These are phyloP conservation scores for Myriosclerotinia scirpicola DNA, from an alignment of 2,329 filamentous ascomycete species.

Conservation along the genomic window DNA sequence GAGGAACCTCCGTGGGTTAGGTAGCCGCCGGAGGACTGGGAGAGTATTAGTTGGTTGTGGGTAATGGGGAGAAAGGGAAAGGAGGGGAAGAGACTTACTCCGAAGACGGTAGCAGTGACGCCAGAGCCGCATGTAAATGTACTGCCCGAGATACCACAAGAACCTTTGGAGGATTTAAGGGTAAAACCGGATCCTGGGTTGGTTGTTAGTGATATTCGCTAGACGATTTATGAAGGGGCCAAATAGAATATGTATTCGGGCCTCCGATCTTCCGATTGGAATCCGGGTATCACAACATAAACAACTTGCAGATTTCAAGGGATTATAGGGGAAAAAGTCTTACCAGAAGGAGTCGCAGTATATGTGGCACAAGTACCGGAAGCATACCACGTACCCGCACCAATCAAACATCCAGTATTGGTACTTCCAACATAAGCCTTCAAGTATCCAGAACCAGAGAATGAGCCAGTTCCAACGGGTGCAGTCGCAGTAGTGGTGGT, in stretches of 20 bases:
- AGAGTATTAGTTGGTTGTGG: background rate
- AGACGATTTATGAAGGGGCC: background rate
- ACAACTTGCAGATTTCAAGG: background rate
- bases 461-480: constrained; percentile 41
- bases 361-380: constrained; percentile 67
- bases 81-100: constrained; percentile 33
- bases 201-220: background rate
- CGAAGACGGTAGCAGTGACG: constrained; percentile 44
- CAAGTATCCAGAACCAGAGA: constrained; percentile 58
- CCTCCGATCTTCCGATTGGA: background rate
- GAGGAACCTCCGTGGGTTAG: constrained; percentile 36
- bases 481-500: constrained; percentile 45
- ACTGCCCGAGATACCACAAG: constrained; percentile 56
- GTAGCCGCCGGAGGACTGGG: constrained; percentile 26
- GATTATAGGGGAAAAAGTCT: constrained; percentile 34
- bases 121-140: constrained; percentile 55
- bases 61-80: background rate
- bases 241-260: background rate
- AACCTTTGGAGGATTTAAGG: constrained; percentile 57
- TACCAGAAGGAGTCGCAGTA: constrained; percentile 53
- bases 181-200: constrained; percentile 43
- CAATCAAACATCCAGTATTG: constrained; percentile 66
- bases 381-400: constrained; percentile 65
- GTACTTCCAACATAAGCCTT: constrained; percentile 52
- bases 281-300: background rate